Percentiles rank a stretch among this genome's conserved stretches.
These are phyloP conservation scores for Trichoderma orchidacearum DNA, from an alignment of 495 filamentous ascomycete species.

Conservation along the genomic window DNA sequence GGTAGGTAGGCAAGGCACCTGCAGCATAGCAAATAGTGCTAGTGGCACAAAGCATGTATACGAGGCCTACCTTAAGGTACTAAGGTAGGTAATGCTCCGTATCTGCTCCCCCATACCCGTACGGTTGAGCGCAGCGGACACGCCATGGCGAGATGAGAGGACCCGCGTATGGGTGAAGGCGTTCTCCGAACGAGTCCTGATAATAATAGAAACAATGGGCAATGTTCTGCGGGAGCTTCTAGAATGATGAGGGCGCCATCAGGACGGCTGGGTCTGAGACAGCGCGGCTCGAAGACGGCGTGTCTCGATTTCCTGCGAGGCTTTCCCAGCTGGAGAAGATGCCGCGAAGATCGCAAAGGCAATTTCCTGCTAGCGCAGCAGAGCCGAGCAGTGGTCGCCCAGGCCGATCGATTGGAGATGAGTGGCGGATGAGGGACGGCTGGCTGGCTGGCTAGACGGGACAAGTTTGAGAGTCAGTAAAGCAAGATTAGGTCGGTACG, in stretches of 20 bases:
- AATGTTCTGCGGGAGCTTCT: neutral
- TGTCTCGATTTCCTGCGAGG: neutral
- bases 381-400: too few relatives aligned
- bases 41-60: too few relatives aligned
- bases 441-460: too few relatives aligned
- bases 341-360: neutral
- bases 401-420: neutral
- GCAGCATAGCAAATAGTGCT: too few relatives aligned
- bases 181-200: neutral
- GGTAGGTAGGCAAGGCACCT: too few relatives aligned
- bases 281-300: neutral
- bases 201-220: neutral
- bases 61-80: too few relatives aligned
- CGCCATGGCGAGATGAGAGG: neutral
- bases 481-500: too few relatives aligned
- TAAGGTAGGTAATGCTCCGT: too few relatives aligned
- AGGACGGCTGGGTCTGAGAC: neutral
- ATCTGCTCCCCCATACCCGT: too few relatives aligned
- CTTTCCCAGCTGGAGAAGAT: neutral
- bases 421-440: neutral
- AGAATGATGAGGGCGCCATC: neutral
- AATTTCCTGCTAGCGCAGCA: neutral
- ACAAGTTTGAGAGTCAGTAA: too few relatives aligned
- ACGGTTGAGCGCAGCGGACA: too few relatives aligned
- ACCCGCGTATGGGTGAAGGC: neutral